A percentile compares a stretch with the other conserved stretches of the same genome.
Evolutionary conservation across 164 flowering plant genomes (phyloP).

Genomic region (Pachysandra terminalis): DNA sequence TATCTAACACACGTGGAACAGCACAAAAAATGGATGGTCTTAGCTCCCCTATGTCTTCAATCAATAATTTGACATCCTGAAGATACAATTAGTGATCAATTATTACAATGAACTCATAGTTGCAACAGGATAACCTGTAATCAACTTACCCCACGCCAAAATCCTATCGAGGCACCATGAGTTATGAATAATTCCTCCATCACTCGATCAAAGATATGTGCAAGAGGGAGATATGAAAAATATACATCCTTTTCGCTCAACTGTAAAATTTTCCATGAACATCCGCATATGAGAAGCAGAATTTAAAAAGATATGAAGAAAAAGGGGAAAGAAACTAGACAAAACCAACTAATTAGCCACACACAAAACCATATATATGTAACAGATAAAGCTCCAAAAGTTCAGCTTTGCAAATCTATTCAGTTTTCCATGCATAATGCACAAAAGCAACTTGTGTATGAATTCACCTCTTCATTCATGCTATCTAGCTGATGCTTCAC

Average conservation of each 20-base stretch:
- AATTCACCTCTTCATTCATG: conserved; percentile 63
- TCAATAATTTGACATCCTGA: conserved; percentile 86
- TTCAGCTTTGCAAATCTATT: not conserved
- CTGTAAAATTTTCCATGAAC: conserved; percentile 34
- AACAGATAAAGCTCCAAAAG: not conserved
- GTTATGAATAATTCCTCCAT: conserved; percentile 74
- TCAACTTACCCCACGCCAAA: conserved; percentile 94
- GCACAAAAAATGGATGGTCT: conserved; percentile 90
- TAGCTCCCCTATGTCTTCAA: conserved; percentile 84
- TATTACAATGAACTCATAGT: conserved; percentile 7
- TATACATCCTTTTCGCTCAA: conserved; percentile 64
- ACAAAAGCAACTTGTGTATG: conserved; percentile 1
- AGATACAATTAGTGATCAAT: conserved; percentile 11
- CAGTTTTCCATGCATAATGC: not conserved
- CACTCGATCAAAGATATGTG: conserved; percentile 94
- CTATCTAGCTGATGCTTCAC: conserved; percentile 47
- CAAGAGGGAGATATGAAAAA: conserved; percentile 90
- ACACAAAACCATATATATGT: not conserved
- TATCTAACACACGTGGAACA: conserved; percentile 95
- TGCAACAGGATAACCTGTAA: not conserved
- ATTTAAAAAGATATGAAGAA: not conserved
- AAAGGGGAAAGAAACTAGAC: not conserved
- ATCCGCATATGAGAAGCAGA: conserved; percentile 2
- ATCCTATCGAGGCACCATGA: conserved; percentile 88
- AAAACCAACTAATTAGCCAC: not conserved